Evolutionary conservation across 768 basidiomycete species (phyloP).

Genomic region (Phanerodontia chrysosporium): DNA sequence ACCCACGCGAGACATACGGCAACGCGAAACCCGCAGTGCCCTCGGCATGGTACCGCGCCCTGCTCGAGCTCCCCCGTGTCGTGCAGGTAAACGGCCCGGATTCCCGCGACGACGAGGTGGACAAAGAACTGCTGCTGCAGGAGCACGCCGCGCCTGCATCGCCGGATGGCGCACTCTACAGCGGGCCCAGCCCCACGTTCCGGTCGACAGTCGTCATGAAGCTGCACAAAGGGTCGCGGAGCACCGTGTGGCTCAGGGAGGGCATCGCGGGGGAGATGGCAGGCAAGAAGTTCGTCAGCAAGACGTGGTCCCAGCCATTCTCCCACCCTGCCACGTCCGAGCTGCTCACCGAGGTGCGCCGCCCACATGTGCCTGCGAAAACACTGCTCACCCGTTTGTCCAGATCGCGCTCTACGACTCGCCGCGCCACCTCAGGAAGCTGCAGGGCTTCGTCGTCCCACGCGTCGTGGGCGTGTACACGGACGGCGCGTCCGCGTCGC

Average conservation of each 20-base stretch:
- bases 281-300: background rate
- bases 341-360: background rate
- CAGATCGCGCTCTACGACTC: constrained; percentile 52
- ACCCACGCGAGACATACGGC: background rate
- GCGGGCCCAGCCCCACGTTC: background rate
- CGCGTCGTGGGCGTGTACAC: constrained; percentile 47
- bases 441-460: constrained; percentile 53
- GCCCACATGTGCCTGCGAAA: background rate
- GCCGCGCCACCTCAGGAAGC: constrained; percentile 38
- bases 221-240: background rate
- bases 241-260: background rate
- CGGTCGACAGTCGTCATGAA: background rate
- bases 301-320: background rate
- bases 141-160: too few species aligned
- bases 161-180: too few species aligned
- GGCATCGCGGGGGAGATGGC: background rate
- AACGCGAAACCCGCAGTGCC: background rate
- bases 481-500: constrained; percentile 33
- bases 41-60: background rate
- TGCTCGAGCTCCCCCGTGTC: background rate
- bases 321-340: background rate
- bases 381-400: background rate
- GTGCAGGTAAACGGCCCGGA: too few species aligned
- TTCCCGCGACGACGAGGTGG: too few species aligned
- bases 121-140: too few species aligned